Base-by-base conservation (phyloP, 1,139 yeast genomes). In the Saccharomyces hybrid region DNA sequence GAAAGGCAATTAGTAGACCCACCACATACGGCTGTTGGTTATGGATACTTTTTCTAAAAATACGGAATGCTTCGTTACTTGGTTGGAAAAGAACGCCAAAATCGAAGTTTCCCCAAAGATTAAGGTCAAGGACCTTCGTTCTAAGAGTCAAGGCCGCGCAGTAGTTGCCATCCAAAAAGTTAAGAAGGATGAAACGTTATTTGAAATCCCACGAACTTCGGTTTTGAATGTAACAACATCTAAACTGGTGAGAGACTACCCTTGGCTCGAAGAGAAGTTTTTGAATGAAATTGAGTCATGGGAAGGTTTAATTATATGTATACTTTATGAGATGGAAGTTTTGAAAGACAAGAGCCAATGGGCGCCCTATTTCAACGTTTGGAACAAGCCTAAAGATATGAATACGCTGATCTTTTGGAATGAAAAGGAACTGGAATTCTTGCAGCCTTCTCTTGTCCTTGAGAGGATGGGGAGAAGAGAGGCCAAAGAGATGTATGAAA, bases 361-460 rank as follows among this genome's bases (percentile, higher is more conserved):
- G 96, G 68, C 66, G 54, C 78, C 82, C 1, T 93, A 93, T 69
- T 81, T 89, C 58, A 74, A 79, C 38, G 80, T 90, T 0, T 74
- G 93, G 51, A 98, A 98, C 1, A 34, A 48, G 4, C 49, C 58
- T 0, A 61, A 64, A 1, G 63, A 70, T 14, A 83, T 87, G 67
- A 78, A 84, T 63, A 87, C 86, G 50, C 78, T 91, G 56, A 86
- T 90, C 82, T 89, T 83, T 64, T 93, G 98, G 98, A 61, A 62
- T 2, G 80, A 78, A 0, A 65, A 67, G 1, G 77, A 76, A 49
- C 68, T 87, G 51, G 62, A 73, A 2, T 52, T 59, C 1, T 75
- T 93, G 57, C 62, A 75, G 50, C 98, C 98, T 0, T 88, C 97
- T 0, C 76, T 82, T 51, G 81, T 91, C 2, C 63, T 83, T 28